Evolutionary conservation across 352 stramenopile species (phyloP).

Genomic region (Detonula confervacea): DNA sequence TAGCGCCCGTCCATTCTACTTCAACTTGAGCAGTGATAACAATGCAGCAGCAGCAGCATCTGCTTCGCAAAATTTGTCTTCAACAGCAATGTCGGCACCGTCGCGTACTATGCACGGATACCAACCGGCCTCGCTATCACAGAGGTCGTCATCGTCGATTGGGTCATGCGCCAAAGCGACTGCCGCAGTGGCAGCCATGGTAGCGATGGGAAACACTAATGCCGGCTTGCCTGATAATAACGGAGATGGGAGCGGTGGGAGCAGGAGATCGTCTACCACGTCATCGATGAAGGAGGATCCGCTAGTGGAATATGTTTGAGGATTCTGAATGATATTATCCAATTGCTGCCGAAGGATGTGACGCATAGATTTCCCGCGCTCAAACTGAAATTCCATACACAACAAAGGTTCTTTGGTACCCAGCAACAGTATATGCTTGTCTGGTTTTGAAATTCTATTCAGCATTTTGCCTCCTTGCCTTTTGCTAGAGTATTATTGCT

Average conservation of each 20-base stretch:
- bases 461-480: too few relatives aligned
- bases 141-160: neutral
- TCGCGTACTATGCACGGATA: slow-evolving; percentile 8
- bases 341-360: too few relatives aligned
- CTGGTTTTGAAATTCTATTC: too few relatives aligned
- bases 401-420: too few relatives aligned
- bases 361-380: too few relatives aligned
- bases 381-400: too few relatives aligned
- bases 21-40: neutral
- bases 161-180: neutral
- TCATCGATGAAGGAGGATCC: too few relatives aligned
- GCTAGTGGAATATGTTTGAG: neutral
- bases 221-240: neutral
- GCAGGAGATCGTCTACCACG: neutral
- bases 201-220: neutral
- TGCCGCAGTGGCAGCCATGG: slow-evolving; percentile 2
- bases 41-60: neutral
- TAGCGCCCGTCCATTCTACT: neutral
- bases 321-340: too few relatives aligned
- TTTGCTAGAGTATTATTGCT: too few relatives aligned
- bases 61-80: too few relatives aligned
- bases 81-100: neutral
- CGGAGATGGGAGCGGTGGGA: neutral
- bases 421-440: too few relatives aligned
- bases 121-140: too few relatives aligned